A percentile compares a stretch with the other conserved stretches of the same genome.
phyloP scores from a whole-genome alignment of 1,284 basidiomycete genomes.

The Ustilago hordei region DNA sequence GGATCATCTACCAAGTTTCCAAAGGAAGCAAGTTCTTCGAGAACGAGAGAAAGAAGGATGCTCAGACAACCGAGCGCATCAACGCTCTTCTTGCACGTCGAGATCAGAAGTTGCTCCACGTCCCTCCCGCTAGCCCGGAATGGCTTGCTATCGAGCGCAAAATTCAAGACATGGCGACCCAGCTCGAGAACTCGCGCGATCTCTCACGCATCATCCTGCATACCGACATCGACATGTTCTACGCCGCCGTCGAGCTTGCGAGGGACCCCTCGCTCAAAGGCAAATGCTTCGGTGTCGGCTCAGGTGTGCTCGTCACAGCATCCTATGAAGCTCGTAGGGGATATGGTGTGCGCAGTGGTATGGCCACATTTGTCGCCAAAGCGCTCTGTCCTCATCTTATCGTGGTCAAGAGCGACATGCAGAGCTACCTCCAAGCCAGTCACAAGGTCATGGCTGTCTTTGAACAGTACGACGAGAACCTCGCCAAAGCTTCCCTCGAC shows the following conservation, averaged over 20 bases:
- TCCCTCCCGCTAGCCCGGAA: slow-evolving; percentile 38
- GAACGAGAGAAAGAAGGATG: slow-evolving; percentile 86
- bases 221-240: slow-evolving; percentile 73
- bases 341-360: slow-evolving; percentile 79
- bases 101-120: slow-evolving; percentile 50
- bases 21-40: slow-evolving; percentile 71
- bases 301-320: slow-evolving; percentile 64
- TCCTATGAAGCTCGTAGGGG: slow-evolving; percentile 61
- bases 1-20: slow-evolving; percentile 64
- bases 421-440: slow-evolving; percentile 65
- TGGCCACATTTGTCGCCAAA: slow-evolving; percentile 84
- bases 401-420: slow-evolving; percentile 73
- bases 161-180: slow-evolving; percentile 71
- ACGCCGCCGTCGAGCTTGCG: slow-evolving; percentile 74
- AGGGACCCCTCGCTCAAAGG: slow-evolving; percentile 82
- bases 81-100: slow-evolving; percentile 67
- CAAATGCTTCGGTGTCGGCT: slow-evolving; percentile 65
- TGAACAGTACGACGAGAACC: slow-evolving; percentile 81
- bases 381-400: slow-evolving; percentile 94
- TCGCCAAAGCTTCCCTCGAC: slow-evolving; percentile 84
- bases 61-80: slow-evolving; percentile 80
- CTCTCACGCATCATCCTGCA: slow-evolving; percentile 86
- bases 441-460: slow-evolving; percentile 73
- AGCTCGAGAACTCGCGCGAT: slow-evolving; percentile 83
- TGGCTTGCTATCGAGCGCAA: slow-evolving; percentile 51